Conservation (phyloP, 2,329 filamentous ascomycete genomes). For the Fusarium dimerum region DNA sequence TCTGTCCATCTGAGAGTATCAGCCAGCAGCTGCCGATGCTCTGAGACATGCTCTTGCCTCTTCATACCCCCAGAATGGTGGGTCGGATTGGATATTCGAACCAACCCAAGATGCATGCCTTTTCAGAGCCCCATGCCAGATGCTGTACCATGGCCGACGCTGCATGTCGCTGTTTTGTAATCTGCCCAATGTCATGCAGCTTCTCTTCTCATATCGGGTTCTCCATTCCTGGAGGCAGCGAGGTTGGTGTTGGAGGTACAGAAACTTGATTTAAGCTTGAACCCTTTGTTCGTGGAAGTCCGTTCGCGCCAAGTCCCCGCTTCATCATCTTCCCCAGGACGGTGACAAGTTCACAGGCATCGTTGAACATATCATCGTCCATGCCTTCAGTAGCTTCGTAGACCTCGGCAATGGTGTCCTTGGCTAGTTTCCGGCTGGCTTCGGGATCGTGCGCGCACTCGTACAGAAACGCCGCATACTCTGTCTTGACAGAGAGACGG, state of each 20-base stretch:
- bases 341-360: conserved; percentile 85
- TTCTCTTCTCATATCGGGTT: conserved; percentile 40
- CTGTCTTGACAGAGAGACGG: conserved; percentile 84
- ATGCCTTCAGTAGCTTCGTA: conserved; percentile 90
- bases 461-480: conserved; percentile 90
- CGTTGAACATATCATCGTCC: conserved; percentile 93
- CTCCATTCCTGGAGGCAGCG: conserved; percentile 42
- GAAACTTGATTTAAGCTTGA: conserved; percentile 20
- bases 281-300: conserved; percentile 35
- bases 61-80: neutral
- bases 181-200: neutral
- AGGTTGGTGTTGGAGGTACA: conserved; percentile 19
- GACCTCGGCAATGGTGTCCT: conserved; percentile 83
- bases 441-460: conserved; percentile 86
- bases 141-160: neutral
- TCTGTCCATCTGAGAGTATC: neutral
- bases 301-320: conserved; percentile 56
- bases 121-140: neutral
- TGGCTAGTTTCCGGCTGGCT: conserved; percentile 73
- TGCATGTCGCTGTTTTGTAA: neutral
- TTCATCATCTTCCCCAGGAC: conserved; percentile 88
- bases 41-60: too few species aligned
- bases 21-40: neutral
- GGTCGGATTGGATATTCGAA: neutral
- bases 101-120: neutral